Percentiles rank a stretch among this genome's conserved stretches.
phyloP scores from a whole-genome alignment of 2,329 filamentous ascomycete genomes.

The Cercospora citrullina region DNA sequence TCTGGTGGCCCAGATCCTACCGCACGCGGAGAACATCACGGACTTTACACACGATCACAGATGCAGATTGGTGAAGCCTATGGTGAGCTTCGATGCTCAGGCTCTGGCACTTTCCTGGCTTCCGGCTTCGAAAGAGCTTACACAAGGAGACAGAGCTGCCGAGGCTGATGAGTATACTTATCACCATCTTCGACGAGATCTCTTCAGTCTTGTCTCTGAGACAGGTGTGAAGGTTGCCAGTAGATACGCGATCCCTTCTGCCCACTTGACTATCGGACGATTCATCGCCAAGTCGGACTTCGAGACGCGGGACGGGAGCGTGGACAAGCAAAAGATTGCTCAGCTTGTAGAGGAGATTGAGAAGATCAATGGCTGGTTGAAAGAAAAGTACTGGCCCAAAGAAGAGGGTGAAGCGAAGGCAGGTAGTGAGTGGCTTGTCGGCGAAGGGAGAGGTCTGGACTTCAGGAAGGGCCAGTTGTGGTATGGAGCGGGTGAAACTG shows the following conservation, averaged over 20 bases:
- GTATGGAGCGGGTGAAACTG: constrained; percentile 75
- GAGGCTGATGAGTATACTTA: constrained; percentile 74
- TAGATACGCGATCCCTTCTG: constrained; percentile 84
- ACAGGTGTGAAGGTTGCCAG: constrained; percentile 71
- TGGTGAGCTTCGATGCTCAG: constrained; percentile 79
- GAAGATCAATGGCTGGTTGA: constrained; percentile 73
- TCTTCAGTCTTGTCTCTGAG: constrained; percentile 61
- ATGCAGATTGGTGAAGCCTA: constrained; percentile 75
- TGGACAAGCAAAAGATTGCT: constrained; percentile 57
- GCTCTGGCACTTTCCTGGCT: constrained; percentile 86
- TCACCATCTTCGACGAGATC: constrained; percentile 81
- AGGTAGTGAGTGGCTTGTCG: constrained; percentile 79
- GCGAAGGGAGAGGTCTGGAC: constrained; percentile 78
- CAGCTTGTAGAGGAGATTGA: constrained; percentile 71
- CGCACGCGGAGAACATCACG: constrained; percentile 60
- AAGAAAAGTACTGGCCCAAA: constrained; percentile 67
- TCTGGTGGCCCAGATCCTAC: constrained; percentile 59
- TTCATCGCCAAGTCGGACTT: constrained; percentile 70
- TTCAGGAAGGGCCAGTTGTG: constrained; percentile 73
- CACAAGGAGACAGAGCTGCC: constrained; percentile 13
- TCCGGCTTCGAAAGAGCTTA: constrained; percentile 67
- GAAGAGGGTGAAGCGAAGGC: constrained; percentile 45
- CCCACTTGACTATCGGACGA: constrained; percentile 82
- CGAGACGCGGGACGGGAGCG: constrained; percentile 43
- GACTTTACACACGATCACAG: constrained; percentile 68